Percentiles rank a stretch among this genome's conserved stretches.
phyloP scores from a whole-genome alignment of 2,329 filamentous ascomycete species.

The Paecilomyces sp. region DNA sequence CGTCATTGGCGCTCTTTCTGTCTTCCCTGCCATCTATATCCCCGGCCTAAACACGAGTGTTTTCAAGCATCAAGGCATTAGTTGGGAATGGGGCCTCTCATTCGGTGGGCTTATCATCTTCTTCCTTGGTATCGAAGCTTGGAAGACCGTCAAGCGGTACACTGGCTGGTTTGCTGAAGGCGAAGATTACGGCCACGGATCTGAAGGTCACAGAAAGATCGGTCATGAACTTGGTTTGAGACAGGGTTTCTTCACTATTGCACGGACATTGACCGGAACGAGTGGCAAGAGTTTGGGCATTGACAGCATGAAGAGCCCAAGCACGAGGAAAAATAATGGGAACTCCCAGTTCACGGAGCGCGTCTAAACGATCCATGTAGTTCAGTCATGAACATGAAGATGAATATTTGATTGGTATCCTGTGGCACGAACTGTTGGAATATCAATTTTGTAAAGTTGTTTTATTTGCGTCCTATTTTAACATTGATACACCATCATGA shows the following conservation, averaged over 20 bases:
- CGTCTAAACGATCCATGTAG: not conserved
- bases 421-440: not conserved
- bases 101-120: slow-evolving; percentile 54
- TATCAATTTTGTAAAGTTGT: not conserved
- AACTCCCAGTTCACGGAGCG: not conserved
- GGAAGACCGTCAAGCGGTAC: slow-evolving; percentile 57
- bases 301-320: not conserved
- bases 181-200: not conserved
- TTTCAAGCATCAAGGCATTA: slow-evolving; percentile 59
- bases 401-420: not conserved
- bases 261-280: not conserved
- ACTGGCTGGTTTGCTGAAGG: slow-evolving; percentile 9
- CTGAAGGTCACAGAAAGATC: not conserved
- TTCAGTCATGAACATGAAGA: not conserved
- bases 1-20: slow-evolving; percentile 46
- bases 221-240: slow-evolving; percentile 5
- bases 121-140: slow-evolving; percentile 55
- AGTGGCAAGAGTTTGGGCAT: not conserved
- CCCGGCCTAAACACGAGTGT: slow-evolving; percentile 57
- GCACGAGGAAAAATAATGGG: not conserved
- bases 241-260: slow-evolving; percentile 4
- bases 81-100: slow-evolving; percentile 64
- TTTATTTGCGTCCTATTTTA: not conserved
- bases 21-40: slow-evolving; percentile 58
- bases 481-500: not conserved